These are phyloP conservation scores for Zygnema circumcarinatum DNA, from an alignment of 139 green algal genomes.

Conservation along the genomic window DNA sequence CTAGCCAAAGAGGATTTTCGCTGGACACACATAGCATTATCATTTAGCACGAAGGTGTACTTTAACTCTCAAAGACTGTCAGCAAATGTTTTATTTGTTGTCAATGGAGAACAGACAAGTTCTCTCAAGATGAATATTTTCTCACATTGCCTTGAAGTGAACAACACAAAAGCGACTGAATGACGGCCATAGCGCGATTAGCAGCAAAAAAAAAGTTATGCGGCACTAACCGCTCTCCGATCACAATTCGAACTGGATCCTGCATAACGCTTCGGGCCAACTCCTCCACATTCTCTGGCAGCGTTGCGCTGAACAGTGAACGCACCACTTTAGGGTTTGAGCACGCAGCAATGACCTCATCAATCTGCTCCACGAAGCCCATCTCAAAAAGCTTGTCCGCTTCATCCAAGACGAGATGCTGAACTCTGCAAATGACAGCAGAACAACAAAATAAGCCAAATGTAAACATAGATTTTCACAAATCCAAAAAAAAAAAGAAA, in stretches of 20 bases:
- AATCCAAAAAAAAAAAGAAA: background rate
- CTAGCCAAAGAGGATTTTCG: no score
- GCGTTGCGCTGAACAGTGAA: conserved; percentile 88
- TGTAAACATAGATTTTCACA: background rate
- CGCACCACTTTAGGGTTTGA: conserved; percentile 54
- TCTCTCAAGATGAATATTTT: background rate
- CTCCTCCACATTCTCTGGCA: conserved; percentile 84
- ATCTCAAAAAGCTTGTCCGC: conserved; percentile 95
- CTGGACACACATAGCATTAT: no score
- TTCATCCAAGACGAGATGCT: conserved; percentile 89
- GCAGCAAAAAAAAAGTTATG: no score
- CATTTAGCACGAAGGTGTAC: no score
- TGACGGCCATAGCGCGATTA: no score
- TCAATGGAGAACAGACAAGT: background rate
- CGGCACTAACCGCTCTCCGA: conserved; percentile 58
- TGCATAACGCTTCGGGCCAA: conserved; percentile 84
- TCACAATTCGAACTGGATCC: conserved; percentile 84
- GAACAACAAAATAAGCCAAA: conserved; percentile 4
- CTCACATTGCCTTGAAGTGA: background rate
- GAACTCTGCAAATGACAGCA: conserved; percentile 45
- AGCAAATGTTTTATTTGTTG: background rate
- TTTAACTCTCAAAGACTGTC: no score
- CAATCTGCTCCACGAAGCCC: conserved; percentile 86
- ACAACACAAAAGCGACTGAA: background rate
- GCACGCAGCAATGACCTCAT: conserved; percentile 82